A percentile compares a stretch with the other conserved stretches of the same genome.
Conservation (phyloP, 2,329 filamentous ascomycete genomes). For the Ascochyta rabiei region DNA sequence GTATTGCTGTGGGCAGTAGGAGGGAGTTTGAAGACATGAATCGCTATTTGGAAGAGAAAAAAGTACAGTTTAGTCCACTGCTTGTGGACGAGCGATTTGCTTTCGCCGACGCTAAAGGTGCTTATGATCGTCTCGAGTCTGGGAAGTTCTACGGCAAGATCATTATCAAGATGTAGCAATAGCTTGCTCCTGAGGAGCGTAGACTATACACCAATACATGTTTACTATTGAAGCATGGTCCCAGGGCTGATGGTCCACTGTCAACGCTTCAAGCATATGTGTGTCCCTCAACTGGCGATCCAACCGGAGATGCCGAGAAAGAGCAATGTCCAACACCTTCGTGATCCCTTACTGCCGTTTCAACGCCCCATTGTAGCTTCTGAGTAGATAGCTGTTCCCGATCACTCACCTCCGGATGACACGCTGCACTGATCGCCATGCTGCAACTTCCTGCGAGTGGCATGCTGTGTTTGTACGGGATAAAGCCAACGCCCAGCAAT, state of each 20-base stretch:
- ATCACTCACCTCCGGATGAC: constrained; percentile 3
- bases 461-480: constrained; percentile 75
- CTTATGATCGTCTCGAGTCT: neutral
- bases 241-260: no score
- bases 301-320: no score
- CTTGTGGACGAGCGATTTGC: neutral
- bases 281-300: no score
- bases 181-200: no score
- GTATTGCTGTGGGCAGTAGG: constrained; percentile 1
- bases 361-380: no score
- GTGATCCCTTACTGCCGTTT: no score
- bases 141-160: constrained; percentile 3
- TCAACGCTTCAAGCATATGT: no score
- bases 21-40: constrained; percentile 10
- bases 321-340: constrained; percentile 16
- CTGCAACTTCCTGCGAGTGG: constrained; percentile 79
- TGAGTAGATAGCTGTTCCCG: no score
- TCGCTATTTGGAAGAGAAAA: constrained; percentile 1
- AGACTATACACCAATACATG: no score
- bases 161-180: neutral
- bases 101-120: neutral
- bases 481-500: constrained; percentile 65
- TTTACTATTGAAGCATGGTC: no score
- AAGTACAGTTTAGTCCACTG: neutral
- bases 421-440: constrained; percentile 25